phyloP scores from a whole-genome alignment of 495 filamentous ascomycete genomes.

The Alectoria sarmentosa region DNA sequence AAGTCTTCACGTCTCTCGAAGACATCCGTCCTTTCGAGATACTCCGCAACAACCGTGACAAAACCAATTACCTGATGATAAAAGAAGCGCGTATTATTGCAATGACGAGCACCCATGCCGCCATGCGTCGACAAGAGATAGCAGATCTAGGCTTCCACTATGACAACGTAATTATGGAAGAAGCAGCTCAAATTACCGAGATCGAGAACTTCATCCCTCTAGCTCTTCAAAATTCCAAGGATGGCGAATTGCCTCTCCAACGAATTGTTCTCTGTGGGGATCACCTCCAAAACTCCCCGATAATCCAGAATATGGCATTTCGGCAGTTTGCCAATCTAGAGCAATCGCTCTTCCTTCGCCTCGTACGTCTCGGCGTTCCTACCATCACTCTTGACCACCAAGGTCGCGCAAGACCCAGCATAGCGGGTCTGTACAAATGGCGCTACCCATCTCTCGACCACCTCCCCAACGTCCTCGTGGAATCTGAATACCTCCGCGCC shows the following conservation, averaged over 20 bases:
- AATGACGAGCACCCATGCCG: slow-evolving; percentile 97
- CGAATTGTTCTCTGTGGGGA: slow-evolving; percentile 90
- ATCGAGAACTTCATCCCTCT: slow-evolving; percentile 95
- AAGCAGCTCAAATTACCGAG: slow-evolving; percentile 96
- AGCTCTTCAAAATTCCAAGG: slow-evolving; percentile 74
- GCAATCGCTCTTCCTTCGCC: slow-evolving; percentile 86
- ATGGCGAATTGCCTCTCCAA: slow-evolving; percentile 69
- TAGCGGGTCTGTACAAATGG: slow-evolving; percentile 90
- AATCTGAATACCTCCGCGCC: slow-evolving; percentile 66
- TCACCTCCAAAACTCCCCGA: slow-evolving; percentile 92
- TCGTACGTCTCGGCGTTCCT: slow-evolving; percentile 86
- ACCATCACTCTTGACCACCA: slow-evolving; percentile 86
- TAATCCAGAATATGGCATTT: slow-evolving; percentile 95
- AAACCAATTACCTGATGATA: slow-evolving; percentile 88
- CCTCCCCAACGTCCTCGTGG: slow-evolving; percentile 61
- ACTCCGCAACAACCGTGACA: slow-evolving; percentile 75
- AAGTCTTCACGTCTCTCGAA: slow-evolving; percentile 87
- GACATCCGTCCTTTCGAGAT: slow-evolving; percentile 96
- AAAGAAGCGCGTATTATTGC: slow-evolving; percentile 95
- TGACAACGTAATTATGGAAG: slow-evolving; percentile 98
- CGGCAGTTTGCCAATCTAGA: slow-evolving; percentile 92
- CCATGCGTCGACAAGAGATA: slow-evolving; percentile 94
- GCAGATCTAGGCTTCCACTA: slow-evolving; percentile 89
- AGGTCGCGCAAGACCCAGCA: slow-evolving; percentile 77
- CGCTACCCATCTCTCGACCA: slow-evolving; percentile 77